Evolutionary conservation across 768 basidiomycete species (phyloP), one percentile per base, ranked within the genome.

Genomic region (Mycena sanguinolenta): DNA sequence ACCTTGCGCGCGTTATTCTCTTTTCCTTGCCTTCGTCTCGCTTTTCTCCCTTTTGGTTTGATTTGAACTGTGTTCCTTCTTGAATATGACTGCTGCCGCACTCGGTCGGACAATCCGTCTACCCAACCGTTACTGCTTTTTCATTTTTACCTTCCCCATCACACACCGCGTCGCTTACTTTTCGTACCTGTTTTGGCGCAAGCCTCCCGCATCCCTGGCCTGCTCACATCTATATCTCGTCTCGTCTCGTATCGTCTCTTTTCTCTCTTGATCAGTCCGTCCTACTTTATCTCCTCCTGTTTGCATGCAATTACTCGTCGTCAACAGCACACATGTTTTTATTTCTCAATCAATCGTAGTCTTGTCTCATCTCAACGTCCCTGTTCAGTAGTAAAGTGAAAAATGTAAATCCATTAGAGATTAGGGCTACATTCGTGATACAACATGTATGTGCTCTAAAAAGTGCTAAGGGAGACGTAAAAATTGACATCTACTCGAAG

Each of bases 61-160:
- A 25, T 79, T 77, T 71, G 69, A 76, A 74, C 73, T 66, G 66
- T 74, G 23, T 50, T 50, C 49, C 71, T 66, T 78, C 71, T 77
- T 75, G 75, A 79, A 74, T 77, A 76, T 74, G 75, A 75, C 76
- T 82, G 78, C 79, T 79, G 82, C 79, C 49, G 49, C 44, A 46
- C 74, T 79, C 71, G 80, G 79, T 84, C 84, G 87, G 84, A 87
- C 86, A 82, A 68, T 81, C 74, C 63, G 73, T 57, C 75, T 65
- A 73, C 46, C 68, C 54, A 62, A 71, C 67, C 69, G 67, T 58
- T 71, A 64, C 32, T 34, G 32, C 32, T 34, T 34, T 63, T 64
- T 74, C 63, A 73, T 9, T 50, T 50, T 27, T 25, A 23, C 14
- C 14, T 27, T 50, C 14, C 49, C 14, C 8, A 23, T 12, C 27